A percentile compares a stretch with the other conserved stretches of the same genome.
phyloP scores from a whole-genome alignment of 2,329 filamentous ascomycete species.

The Botrytis byssoidea region DNA sequence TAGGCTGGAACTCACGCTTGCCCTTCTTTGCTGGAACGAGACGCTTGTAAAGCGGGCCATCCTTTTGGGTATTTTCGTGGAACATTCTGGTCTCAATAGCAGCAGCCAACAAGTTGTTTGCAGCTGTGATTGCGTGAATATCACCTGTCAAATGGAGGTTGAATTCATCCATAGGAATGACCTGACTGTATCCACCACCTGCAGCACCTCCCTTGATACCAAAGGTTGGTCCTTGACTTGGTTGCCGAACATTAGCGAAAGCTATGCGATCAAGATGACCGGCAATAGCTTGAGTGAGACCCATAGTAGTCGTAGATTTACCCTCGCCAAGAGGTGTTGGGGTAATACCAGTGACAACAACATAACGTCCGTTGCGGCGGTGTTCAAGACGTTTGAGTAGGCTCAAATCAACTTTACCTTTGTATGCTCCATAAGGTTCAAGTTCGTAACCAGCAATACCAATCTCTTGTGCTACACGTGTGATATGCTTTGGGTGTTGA shows the following conservation, averaged over 20 bases:
- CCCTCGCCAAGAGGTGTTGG: conserved; percentile 95
- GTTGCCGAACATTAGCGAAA: conserved; percentile 96
- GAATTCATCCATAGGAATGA: conserved; percentile 99
- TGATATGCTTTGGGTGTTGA: conserved; percentile 91
- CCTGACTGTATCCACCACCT: conserved; percentile 96
- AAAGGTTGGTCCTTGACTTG: conserved; percentile 95
- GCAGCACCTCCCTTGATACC: conserved; percentile 98
- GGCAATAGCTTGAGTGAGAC: conserved; percentile 86
- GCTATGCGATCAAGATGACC: conserved; percentile 83
- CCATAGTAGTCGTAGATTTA: conserved; percentile 97
- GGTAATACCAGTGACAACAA: conserved; percentile 93
- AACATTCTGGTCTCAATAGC: conserved; percentile 98
- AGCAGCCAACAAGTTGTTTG: conserved; percentile 94
- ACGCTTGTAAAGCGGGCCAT: conserved; percentile 80
- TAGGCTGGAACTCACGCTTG: conserved; percentile 77
- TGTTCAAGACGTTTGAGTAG: conserved; percentile 82
- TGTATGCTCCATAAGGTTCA: conserved; percentile 92
- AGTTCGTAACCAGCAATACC: conserved; percentile 87
- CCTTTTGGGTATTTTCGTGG: conserved; percentile 94
- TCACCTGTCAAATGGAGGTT: conserved; percentile 97
- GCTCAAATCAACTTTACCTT: conserved; percentile 88
- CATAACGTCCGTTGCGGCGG: conserved; percentile 83
- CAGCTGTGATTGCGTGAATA: conserved; percentile 94
- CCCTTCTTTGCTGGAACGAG: conserved; percentile 89
- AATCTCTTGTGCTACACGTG: conserved; percentile 76